A percentile compares a stretch with the other conserved stretches of the same genome.
Conservation (phyloP, 2,329 filamentous ascomycete genomes). For the Boeremia exigua region DNA sequence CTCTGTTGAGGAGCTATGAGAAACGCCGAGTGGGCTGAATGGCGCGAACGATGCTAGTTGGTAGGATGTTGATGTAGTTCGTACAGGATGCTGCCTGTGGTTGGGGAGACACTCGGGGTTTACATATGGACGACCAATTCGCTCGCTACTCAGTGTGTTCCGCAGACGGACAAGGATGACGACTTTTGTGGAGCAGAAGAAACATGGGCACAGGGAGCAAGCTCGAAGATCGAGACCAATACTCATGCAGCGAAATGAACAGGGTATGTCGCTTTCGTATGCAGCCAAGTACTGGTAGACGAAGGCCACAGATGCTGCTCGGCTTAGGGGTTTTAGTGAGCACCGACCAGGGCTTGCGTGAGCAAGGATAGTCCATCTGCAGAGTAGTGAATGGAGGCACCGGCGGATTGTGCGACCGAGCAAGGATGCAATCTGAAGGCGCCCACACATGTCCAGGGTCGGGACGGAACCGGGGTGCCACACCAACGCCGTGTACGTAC, state of each 20-base stretch:
- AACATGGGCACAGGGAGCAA: slow-evolving; percentile 37
- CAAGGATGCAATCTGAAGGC: slow-evolving; percentile 37
- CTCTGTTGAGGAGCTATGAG: neutral
- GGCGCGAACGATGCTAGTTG: slow-evolving; percentile 41
- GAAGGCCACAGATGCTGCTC: slow-evolving; percentile 32
- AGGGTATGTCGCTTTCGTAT: slow-evolving; percentile 41
- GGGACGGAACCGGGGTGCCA: slow-evolving; percentile 34
- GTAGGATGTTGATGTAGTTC: slow-evolving; percentile 39
- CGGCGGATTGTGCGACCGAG: slow-evolving; percentile 33
- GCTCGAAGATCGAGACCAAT: slow-evolving; percentile 39
- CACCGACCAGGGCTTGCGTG: slow-evolving; percentile 29
- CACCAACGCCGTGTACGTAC: slow-evolving; percentile 37
- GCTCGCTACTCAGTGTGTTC: slow-evolving; percentile 35
- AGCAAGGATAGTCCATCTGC: slow-evolving; percentile 27
- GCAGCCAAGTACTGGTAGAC: slow-evolving; percentile 43
- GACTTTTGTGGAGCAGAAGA: slow-evolving; percentile 41
- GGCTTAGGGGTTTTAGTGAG: slow-evolving; percentile 42
- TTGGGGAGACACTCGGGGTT: slow-evolving; percentile 41
- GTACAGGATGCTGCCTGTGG: slow-evolving; percentile 26
- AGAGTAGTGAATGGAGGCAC: slow-evolving; percentile 30
- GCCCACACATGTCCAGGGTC: slow-evolving; percentile 28
- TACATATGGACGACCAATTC: slow-evolving; percentile 43
- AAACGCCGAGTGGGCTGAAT: slow-evolving; percentile 1
- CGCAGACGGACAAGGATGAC: slow-evolving; percentile 43
- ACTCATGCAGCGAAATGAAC: slow-evolving; percentile 41